Evolutionary conservation across 1,284 basidiomycete species (phyloP), one percentile per base, ranked within the genome.

Genomic region (Melampsora americana): DNA sequence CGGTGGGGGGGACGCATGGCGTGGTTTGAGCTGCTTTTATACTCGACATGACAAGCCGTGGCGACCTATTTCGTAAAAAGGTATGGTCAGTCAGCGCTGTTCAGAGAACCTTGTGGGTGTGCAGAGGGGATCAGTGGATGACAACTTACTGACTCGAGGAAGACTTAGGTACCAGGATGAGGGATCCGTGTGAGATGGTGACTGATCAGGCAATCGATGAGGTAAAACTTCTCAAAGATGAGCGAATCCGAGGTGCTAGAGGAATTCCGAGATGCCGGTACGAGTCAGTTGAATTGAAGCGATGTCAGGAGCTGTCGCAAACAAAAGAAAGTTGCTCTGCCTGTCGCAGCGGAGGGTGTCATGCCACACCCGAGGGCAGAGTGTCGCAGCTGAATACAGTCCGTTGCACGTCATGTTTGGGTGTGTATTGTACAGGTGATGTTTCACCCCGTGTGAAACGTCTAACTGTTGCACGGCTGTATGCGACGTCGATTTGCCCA

Each of bases 391-490:
- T 56, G 53, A 56, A 5, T 23, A 7, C 53, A 9, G 53, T 12
- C 53, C 7, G 53, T 56, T 18, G 53, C 53, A 56, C 20, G 53
- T 12, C 4, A 16, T 23, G 3, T 53, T 20, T 23, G 23, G 50
- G 5, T 53, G 50, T 16, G 50, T 5, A 4, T 4, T 53, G 50
- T 53, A 53, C 50, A 53, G 50, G 18, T 53, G 50, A 20, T 16
- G 50, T 53, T 53, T 53, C 50, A 53, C n/a, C 50, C 50, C 50
- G 23, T 53, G 50, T 53, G 50, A 53, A 53, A 53, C 50, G 23
- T 53, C 50, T 16, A 53, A 53, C 50, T 53, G 50, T 53, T 12
- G 23, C 50, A 53, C 4, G 12, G 5, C 4, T 53, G 50, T 53
- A 5, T 53, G 50, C 23, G 50, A 53, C 50, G 23, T 53, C 50